A percentile compares a stretch with the other conserved stretches of the same genome.
Conservation (phyloP, 2,329 filamentous ascomycete species). For the Thelonectria blattea region DNA sequence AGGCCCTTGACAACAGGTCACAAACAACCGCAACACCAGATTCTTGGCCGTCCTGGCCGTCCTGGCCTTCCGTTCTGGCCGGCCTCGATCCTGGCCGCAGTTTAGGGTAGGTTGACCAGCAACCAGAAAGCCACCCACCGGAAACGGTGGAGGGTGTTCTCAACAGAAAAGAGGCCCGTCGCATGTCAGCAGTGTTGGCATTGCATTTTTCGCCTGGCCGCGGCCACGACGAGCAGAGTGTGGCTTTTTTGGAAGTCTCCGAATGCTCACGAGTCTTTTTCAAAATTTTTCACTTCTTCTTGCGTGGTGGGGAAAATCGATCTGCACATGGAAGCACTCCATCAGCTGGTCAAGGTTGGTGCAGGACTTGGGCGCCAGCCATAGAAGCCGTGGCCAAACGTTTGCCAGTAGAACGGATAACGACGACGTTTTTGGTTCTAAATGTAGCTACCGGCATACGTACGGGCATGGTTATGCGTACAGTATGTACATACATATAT, state of each 20-base stretch:
- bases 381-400: neutral
- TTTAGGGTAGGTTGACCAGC: slow-evolving; percentile 12
- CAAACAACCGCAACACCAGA: neutral
- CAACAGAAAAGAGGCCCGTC: slow-evolving; percentile 1
- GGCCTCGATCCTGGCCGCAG: neutral
- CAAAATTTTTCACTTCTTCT: neutral
- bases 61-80: neutral
- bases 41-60: neutral
- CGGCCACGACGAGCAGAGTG: neutral
- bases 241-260: neutral
- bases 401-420: neutral
- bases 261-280: neutral
- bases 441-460: neutral
- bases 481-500: neutral
- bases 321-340: neutral
- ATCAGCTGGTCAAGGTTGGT: neutral
- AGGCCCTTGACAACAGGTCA: neutral
- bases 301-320: neutral
- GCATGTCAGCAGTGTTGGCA: neutral
- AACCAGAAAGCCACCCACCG: slow-evolving; percentile 2
- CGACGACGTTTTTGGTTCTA: neutral
- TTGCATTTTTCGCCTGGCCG: neutral
- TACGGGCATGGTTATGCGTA: no score
- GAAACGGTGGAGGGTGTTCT: slow-evolving; percentile 2
- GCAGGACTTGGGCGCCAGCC: neutral